These are phyloP conservation scores for Pythium dissimile DNA, from an alignment of 352 stramenopile species.

Conservation along the genomic window DNA sequence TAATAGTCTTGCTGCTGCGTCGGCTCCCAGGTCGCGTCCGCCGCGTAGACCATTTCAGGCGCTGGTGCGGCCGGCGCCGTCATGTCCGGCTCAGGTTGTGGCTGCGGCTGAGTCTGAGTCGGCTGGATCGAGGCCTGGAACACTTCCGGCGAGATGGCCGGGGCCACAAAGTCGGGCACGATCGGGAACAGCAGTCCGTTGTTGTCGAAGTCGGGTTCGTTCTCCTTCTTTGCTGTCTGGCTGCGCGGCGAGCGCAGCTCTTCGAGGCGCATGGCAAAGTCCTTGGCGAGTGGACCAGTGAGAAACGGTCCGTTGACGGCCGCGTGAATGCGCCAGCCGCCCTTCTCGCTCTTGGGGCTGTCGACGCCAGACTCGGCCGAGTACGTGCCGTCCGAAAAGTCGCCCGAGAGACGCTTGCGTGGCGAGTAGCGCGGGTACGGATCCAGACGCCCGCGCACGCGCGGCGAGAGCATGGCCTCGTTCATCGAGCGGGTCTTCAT, in stretches of 20 bases:
- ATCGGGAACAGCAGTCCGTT: constrained; percentile 31
- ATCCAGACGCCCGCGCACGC: constrained; percentile 13
- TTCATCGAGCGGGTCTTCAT: constrained; percentile 10
- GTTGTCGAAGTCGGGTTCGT: constrained; percentile 31
- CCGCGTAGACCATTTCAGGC: not conserved
- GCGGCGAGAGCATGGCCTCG: constrained; percentile 11
- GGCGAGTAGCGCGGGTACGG: constrained; percentile 23
- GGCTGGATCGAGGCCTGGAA: constrained; percentile 19
- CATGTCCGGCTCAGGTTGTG: constrained; percentile 14
- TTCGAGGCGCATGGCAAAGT: constrained; percentile 18
- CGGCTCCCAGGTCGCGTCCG: constrained; percentile 3
- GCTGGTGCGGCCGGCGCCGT: not conserved
- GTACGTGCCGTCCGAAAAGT: constrained; percentile 33
- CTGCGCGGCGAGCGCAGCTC: constrained; percentile 29
- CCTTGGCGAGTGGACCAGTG: constrained; percentile 33
- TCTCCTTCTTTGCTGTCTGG: constrained; percentile 9
- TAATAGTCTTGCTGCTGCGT: constrained; percentile 15
- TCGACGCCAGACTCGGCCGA: constrained; percentile 30
- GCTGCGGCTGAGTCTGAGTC: constrained; percentile 9
- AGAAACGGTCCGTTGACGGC: constrained; percentile 33
- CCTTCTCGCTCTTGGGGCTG: constrained; percentile 34
- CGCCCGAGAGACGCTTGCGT: constrained; percentile 21
- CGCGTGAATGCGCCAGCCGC: constrained; percentile 26
- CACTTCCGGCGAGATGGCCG: constrained; percentile 15
- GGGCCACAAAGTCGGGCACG: constrained; percentile 25